These are phyloP conservation scores for Penicillium lividum DNA, from an alignment of 495 filamentous ascomycete species.

Conservation along the genomic window DNA sequence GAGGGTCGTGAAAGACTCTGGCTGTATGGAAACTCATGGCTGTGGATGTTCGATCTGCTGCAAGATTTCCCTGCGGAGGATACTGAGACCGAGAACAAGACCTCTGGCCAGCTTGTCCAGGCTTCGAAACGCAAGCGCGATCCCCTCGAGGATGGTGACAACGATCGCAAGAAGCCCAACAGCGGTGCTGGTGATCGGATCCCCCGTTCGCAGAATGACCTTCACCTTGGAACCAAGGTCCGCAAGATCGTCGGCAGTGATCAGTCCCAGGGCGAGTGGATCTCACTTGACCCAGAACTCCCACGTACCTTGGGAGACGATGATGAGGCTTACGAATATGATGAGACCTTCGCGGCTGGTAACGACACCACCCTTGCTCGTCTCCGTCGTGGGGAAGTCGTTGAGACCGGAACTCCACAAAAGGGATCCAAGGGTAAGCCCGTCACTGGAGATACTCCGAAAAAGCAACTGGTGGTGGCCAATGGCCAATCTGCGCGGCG, in stretches of 20 bases:
- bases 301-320: constrained; percentile 47
- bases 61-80: constrained; percentile 61
- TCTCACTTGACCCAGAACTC: constrained; percentile 48
- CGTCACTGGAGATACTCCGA: constrained; percentile 27
- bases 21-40: constrained; percentile 80
- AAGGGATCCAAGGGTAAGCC: constrained; percentile 23
- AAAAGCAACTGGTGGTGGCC: constrained; percentile 31
- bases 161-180: constrained; percentile 41
- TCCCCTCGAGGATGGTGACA: constrained; percentile 34
- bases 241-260: constrained; percentile 45
- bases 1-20: constrained; percentile 64
- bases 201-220: constrained; percentile 53
- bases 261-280: constrained; percentile 41
- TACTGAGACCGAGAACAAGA: constrained; percentile 25
- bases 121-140: constrained; percentile 51
- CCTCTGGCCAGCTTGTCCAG: constrained; percentile 26
- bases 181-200: constrained; percentile 64
- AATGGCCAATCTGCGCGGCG: constrained; percentile 33
- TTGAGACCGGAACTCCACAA: constrained; percentile 35
- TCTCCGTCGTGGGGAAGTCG: constrained; percentile 36
- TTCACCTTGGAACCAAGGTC: constrained; percentile 61
- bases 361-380: constrained; percentile 37
- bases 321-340: constrained; percentile 46
- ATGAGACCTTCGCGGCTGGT: constrained; percentile 33
- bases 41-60: constrained; percentile 90